Evolutionary conservation across 2,329 filamentous ascomycete species (phyloP).

Genomic region (Colletotrichum chrysophilum): DNA sequence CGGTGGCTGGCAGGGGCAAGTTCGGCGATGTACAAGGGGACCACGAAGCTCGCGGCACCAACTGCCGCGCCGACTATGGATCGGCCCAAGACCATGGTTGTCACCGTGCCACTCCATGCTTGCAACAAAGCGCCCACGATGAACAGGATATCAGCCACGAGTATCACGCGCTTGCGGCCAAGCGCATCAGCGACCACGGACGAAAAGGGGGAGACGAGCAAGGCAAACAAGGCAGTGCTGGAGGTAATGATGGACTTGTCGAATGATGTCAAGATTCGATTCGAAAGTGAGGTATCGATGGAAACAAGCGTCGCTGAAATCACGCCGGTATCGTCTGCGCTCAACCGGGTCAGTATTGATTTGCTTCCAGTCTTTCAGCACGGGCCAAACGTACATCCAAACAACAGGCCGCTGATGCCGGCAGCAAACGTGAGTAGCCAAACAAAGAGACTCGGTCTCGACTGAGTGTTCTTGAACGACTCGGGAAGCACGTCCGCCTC

Average conservation of each 20-base stretch:
- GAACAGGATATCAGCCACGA: slow-evolving; percentile 71
- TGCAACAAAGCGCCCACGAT: slow-evolving; percentile 71
- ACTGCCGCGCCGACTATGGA: slow-evolving; percentile 75
- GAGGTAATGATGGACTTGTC: slow-evolving; percentile 76
- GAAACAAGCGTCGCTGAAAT: slow-evolving; percentile 73
- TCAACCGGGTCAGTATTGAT: background rate
- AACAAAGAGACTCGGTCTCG: slow-evolving; percentile 56
- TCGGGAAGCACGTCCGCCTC: slow-evolving; percentile 20
- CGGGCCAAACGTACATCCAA: slow-evolving; percentile 61
- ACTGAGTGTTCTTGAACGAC: slow-evolving; percentile 13
- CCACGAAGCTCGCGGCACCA: slow-evolving; percentile 80
- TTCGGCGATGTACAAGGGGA: slow-evolving; percentile 89
- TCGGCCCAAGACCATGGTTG: slow-evolving; percentile 70
- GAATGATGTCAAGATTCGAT: slow-evolving; percentile 61
- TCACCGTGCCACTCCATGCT: slow-evolving; percentile 61
- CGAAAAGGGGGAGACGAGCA: slow-evolving; percentile 67
- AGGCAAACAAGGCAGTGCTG: slow-evolving; percentile 70
- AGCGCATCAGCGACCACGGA: slow-evolving; percentile 67
- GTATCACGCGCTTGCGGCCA: slow-evolving; percentile 67
- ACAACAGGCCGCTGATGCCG: slow-evolving; percentile 70
- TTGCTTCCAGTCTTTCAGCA: background rate
- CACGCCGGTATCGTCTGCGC: slow-evolving; percentile 68
- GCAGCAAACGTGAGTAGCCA: slow-evolving; percentile 68
- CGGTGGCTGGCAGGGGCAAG: slow-evolving; percentile 77
- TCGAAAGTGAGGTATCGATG: slow-evolving; percentile 63